phyloP scores from a whole-genome alignment of 169 alveolate species.

The Theileria parva region DNA sequence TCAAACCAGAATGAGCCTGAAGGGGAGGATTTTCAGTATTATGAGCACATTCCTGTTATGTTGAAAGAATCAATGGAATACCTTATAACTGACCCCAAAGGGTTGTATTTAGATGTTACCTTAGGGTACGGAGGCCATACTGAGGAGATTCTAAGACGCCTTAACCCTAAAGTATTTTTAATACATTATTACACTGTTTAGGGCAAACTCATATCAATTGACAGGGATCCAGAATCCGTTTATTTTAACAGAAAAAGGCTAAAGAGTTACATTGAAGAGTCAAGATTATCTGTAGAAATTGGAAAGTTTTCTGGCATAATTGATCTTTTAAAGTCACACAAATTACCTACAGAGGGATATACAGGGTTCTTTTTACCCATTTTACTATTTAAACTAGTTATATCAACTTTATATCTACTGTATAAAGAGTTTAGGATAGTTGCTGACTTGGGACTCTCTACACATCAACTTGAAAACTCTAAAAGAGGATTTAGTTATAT shows the following conservation, averaged over 20 bases:
- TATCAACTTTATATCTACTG: not conserved
- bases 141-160: constrained; percentile 52
- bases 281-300: constrained; percentile 49
- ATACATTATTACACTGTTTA: constrained; percentile 7
- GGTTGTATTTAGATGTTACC: constrained; percentile 72
- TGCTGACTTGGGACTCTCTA: constrained; percentile 74
- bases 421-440: constrained; percentile 40
- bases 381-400: not conserved
- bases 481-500: constrained; percentile 74
- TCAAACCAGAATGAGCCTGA: not conserved
- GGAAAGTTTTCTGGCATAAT: constrained; percentile 69
- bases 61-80: constrained; percentile 49
- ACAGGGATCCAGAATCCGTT: constrained; percentile 76
- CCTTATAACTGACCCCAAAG: constrained; percentile 62
- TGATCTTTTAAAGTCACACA: constrained; percentile 44
- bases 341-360: constrained; percentile 66
- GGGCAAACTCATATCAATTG: constrained; percentile 69
- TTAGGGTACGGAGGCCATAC: constrained; percentile 81
- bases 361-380: constrained; percentile 43
- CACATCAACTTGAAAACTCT: constrained; percentile 71
- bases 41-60: constrained; percentile 56
- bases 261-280: constrained; percentile 33
- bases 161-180: constrained; percentile 25
- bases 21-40: not conserved
- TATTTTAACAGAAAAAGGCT: constrained; percentile 59